phyloP scores from a whole-genome alignment of 2,329 filamentous ascomycete genomes.

The Paramyrothecium roridum region DNA sequence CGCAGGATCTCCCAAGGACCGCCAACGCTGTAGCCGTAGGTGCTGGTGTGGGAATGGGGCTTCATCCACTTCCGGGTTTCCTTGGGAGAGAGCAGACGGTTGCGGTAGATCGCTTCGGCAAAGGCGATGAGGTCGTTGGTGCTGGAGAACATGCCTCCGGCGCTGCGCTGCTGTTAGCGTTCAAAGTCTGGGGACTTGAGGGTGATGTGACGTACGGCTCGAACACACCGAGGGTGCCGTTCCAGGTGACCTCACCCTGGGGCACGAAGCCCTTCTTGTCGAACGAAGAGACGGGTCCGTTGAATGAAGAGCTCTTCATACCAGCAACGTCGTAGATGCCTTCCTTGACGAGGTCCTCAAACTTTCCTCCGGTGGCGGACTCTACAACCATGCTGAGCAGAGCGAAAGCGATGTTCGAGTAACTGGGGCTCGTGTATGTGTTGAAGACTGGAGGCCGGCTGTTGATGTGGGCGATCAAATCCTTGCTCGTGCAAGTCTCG shows the following conservation, averaged over 20 bases:
- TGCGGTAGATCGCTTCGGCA: slow-evolving; percentile 36
- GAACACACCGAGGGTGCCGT: slow-evolving; percentile 27
- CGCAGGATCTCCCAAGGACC: slow-evolving; percentile 46
- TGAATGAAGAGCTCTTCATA: slow-evolving; percentile 36
- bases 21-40: slow-evolving; percentile 34
- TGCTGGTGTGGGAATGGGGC: slow-evolving; percentile 33
- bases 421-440: slow-evolving; percentile 41
- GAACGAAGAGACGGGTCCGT: slow-evolving; percentile 23
- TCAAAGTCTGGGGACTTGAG: fast-evolving
- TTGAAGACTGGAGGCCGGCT: slow-evolving; percentile 33
- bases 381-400: slow-evolving; percentile 43
- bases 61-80: slow-evolving; percentile 44
- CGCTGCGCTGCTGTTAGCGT: slow-evolving; percentile 14
- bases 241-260: slow-evolving; percentile 26
- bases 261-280: slow-evolving; percentile 30
- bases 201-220: slow-evolving; percentile 22
- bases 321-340: slow-evolving; percentile 37
- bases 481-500: slow-evolving; percentile 21
- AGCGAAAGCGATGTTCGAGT: slow-evolving; percentile 45
- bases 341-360: slow-evolving; percentile 33
- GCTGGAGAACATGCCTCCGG: slow-evolving; percentile 37
- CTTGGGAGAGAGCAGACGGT: slow-evolving; percentile 34
- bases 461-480: slow-evolving; percentile 23
- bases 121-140: slow-evolving; percentile 38
- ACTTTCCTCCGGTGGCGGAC: slow-evolving; percentile 34